These are phyloP conservation scores for Phytopythium delawarense DNA, from an alignment of 352 stramenopile species.

Conservation along the genomic window DNA sequence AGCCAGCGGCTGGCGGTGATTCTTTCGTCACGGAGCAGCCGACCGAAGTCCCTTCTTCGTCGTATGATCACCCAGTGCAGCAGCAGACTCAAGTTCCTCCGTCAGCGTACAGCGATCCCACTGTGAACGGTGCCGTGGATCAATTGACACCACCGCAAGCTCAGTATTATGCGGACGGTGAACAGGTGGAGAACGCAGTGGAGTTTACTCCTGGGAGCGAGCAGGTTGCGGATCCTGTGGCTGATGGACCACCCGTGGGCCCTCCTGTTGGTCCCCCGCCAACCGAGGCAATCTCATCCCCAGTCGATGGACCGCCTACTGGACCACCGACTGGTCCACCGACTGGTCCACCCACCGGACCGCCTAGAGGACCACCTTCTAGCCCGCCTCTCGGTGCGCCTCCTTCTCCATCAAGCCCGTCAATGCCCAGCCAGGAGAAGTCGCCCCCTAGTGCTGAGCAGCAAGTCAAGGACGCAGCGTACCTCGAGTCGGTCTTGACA, in stretches of 20 bases:
- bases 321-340: conserved; percentile 5
- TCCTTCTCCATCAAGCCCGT: neutral
- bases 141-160: neutral
- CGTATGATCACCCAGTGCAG: neutral
- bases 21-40: neutral
- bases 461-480: conserved; percentile 11
- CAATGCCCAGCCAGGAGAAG: neutral
- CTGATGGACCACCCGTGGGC: neutral
- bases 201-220: neutral
- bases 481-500: conserved; percentile 49
- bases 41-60: neutral
- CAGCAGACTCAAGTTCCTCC: neutral
- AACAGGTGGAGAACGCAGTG: neutral
- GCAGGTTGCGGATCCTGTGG: neutral
- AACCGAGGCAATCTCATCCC: neutral
- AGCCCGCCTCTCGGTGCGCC: conserved; percentile 4
- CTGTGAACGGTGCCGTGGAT: neutral
- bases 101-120: neutral
- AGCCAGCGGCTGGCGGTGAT: neutral
- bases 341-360: neutral
- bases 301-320: neutral
- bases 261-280: neutral
- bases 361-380: neutral
- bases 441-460: neutral
- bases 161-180: neutral